Conservation (phyloP, 139 green algal genomes). For the Chlorella sp. region DNA sequence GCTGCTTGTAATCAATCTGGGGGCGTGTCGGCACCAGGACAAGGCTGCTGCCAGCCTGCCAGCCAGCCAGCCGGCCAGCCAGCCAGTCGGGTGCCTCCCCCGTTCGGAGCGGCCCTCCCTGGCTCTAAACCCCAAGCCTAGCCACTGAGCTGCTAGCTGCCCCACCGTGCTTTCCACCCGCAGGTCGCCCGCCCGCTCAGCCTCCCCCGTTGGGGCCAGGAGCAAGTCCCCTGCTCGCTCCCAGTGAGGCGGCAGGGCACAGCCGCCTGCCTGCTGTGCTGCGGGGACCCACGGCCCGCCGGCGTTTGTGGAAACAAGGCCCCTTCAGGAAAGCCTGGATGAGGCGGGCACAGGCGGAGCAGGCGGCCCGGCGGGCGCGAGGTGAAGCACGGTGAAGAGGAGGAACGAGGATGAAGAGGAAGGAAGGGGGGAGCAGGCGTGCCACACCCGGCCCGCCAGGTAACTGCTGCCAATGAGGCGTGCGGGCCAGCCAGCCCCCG, state of each 20-base stretch:
- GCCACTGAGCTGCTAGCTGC: too few species aligned
- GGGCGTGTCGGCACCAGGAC: not conserved
- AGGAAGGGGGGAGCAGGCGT: not conserved
- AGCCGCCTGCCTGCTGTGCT: not conserved
- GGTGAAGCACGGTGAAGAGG: too few species aligned
- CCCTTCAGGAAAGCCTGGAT: too few species aligned
- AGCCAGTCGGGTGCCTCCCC: too few species aligned
- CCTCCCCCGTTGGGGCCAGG: not conserved
- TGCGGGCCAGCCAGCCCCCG: not conserved
- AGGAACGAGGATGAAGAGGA: not conserved
- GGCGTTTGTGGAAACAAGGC: not conserved
- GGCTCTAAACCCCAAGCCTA: too few species aligned
- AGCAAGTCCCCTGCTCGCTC: not conserved
- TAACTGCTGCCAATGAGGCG: not conserved
- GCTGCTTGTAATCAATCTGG: not conserved
- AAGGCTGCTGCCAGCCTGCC: not conserved
- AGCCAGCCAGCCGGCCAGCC: too few species aligned
- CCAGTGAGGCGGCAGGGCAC: not conserved
- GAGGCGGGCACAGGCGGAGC: not conserved
- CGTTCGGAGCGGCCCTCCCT: too few species aligned
- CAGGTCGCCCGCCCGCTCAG: not conserved
- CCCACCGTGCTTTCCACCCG: not conserved
- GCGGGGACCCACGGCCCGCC: not conserved
- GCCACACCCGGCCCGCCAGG: not conserved
- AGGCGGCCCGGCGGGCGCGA: not conserved